Evolutionary conservation across 75 land plant genomes (phyloP).

Genomic region (Picea glauca): DNA sequence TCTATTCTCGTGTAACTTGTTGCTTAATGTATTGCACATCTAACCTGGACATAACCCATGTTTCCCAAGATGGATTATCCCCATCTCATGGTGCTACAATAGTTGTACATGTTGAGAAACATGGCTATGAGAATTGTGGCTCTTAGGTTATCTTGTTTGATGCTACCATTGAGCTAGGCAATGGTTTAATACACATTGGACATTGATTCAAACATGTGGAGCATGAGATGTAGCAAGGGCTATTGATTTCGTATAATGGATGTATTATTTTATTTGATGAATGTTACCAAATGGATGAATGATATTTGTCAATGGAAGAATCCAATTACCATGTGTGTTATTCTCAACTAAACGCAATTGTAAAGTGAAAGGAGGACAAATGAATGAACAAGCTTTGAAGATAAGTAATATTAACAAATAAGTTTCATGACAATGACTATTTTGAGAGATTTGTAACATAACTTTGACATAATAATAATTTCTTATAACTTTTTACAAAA

Average conservation of each 20-base stretch:
- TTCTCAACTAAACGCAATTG: too few species aligned
- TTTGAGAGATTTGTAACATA: too few species aligned
- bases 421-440: too few species aligned
- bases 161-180: conserved; percentile 59
- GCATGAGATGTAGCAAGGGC: conserved; percentile 32
- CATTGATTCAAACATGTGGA: conserved; percentile 42
- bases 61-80: conserved; percentile 73
- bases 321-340: conserved; percentile 41
- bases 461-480: too few species aligned
- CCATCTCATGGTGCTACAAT: conserved; percentile 41
- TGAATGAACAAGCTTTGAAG: too few species aligned
- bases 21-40: conserved; percentile 39
- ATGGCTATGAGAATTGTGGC: conserved; percentile 63
- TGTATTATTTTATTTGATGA: conserved; percentile 63
- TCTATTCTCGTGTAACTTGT: conserved; percentile 52
- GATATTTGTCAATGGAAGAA: conserved; percentile 76
- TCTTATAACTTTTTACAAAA: too few species aligned
- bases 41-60: conserved; percentile 44
- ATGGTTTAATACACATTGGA: conserved; percentile 74
- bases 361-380: too few species aligned
- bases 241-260: conserved; percentile 21
- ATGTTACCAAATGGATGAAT: conserved; percentile 56
- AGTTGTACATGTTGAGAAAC: conserved; percentile 51
- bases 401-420: too few species aligned
- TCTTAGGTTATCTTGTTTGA: conserved; percentile 40